Conservation (phyloP, 2,329 filamentous ascomycete genomes). For the Aspergillus sclerotialis region DNA sequence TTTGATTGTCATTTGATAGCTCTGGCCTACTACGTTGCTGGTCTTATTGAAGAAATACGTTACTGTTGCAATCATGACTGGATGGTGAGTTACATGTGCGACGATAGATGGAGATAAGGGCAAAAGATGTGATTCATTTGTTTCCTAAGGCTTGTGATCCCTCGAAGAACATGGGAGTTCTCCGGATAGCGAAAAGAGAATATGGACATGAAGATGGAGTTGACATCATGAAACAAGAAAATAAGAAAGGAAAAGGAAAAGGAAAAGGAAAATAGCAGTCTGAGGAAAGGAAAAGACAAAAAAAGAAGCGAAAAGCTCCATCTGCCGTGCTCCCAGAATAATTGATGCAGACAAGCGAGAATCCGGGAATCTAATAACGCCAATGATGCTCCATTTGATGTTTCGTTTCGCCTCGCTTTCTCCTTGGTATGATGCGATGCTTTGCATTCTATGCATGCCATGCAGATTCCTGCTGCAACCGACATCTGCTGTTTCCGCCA, state of each 20-base stretch:
- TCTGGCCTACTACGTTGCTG: neutral
- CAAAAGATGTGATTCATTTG: neutral
- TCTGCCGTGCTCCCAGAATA: neutral
- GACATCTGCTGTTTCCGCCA: constrained; percentile 3
- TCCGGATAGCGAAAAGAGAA: neutral
- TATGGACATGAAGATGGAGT: neutral
- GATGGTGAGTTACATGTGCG: constrained; percentile 9
- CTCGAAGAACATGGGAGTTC: neutral
- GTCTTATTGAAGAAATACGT: no score
- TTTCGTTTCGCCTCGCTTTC: no score
- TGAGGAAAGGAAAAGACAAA: no score
- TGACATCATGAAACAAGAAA: neutral
- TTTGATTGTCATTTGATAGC: constrained; percentile 2
- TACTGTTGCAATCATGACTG: constrained; percentile 14
- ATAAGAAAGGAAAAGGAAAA: neutral
- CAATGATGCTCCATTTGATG: constrained; percentile 20
- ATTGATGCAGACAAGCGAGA: constrained; percentile 3
- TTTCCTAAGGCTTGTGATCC: neutral
- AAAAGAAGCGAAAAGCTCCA: constrained; percentile 3
- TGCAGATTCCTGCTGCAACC: neutral
- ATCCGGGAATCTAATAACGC: constrained; percentile 20
- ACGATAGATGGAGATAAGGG: constrained; percentile 5
- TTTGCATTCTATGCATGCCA: constrained; percentile 4
- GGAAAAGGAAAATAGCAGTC: no score
- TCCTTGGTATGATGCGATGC: no score